A percentile compares a stretch with the other conserved stretches of the same genome.
These are phyloP conservation scores for Starmerella lactis-condensi DNA, from an alignment of 805 yeast genomes.

Conservation along the genomic window DNA sequence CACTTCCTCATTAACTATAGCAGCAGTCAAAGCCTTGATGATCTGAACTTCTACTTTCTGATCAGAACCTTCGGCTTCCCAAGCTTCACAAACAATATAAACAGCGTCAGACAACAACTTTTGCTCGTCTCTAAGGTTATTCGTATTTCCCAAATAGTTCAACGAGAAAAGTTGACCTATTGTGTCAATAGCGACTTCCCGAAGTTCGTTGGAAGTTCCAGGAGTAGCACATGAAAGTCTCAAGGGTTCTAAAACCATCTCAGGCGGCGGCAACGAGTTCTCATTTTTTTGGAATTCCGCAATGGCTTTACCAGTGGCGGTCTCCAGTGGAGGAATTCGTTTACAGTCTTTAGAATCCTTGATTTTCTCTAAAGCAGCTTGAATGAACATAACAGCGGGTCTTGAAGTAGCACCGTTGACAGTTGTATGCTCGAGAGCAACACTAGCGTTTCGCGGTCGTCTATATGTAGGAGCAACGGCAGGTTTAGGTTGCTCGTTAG, in stretches of 20 bases:
- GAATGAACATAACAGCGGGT: slow-evolving; percentile 30
- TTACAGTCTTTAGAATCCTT: slow-evolving; percentile 42
- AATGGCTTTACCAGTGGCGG: slow-evolving; percentile 22
- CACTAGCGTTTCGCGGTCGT: slow-evolving; percentile 8
- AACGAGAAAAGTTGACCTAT: slow-evolving; percentile 79
- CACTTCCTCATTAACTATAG: slow-evolving; percentile 58
- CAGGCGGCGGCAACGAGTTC: slow-evolving; percentile 27
- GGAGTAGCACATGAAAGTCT: slow-evolving; percentile 46
- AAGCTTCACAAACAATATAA: slow-evolving; percentile 65
- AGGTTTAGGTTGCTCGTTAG: too few species aligned
- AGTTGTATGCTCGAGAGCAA: slow-evolving; percentile 12
- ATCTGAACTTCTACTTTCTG: slow-evolving; percentile 80
- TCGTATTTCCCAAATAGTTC: slow-evolving; percentile 39
- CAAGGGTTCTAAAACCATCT: slow-evolving; percentile 58
- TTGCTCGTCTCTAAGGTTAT: slow-evolving; percentile 21
- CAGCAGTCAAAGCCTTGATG: slow-evolving; percentile 75
- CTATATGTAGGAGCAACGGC: slow-evolving; percentile 3
- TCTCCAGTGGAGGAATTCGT: slow-evolving; percentile 26
- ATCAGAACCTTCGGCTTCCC: slow-evolving; percentile 84
- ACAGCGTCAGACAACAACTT: slow-evolving; percentile 63
- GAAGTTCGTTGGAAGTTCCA: slow-evolving; percentile 41
- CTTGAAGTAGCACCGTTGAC: slow-evolving; percentile 14
- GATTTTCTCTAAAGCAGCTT: slow-evolving; percentile 40
- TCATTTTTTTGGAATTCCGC: slow-evolving; percentile 18
- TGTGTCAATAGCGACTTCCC: slow-evolving; percentile 61